These are phyloP conservation scores for Cyberlindnera maritima DNA, from an alignment of 805 yeast genomes.

Conservation along the genomic window DNA sequence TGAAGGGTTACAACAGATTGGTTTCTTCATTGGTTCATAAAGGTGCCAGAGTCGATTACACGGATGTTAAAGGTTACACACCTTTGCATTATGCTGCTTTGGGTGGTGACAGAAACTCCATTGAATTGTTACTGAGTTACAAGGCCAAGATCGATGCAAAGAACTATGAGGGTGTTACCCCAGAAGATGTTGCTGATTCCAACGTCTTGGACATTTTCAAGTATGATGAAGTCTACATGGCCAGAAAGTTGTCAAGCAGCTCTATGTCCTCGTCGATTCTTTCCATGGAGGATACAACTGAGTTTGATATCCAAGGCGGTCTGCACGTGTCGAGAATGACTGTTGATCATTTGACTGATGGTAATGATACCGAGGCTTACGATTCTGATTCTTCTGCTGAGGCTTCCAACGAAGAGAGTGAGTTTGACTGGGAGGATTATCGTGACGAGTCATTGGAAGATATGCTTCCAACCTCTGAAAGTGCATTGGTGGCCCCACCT, in stretches of 20 bases:
- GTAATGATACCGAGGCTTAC: slow-evolving; percentile 24
- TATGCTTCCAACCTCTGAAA: neutral
- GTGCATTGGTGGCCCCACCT: neutral
- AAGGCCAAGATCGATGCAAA: slow-evolving; percentile 56
- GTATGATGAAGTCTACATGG: slow-evolving; percentile 12
- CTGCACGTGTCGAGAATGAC: slow-evolving; percentile 35
- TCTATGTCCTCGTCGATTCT: slow-evolving; percentile 30
- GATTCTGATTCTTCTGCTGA: slow-evolving; percentile 21
- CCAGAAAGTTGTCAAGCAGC: slow-evolving; percentile 26
- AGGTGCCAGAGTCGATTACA: slow-evolving; percentile 66
- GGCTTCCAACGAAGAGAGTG: slow-evolving; percentile 30
- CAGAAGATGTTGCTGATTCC: slow-evolving; percentile 40
- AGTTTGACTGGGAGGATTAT: slow-evolving; percentile 22
- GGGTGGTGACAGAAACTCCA: slow-evolving; percentile 66
- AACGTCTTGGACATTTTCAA: slow-evolving; percentile 33
- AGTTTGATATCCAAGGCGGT: slow-evolving; percentile 26
- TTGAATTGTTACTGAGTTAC: slow-evolving; percentile 57
- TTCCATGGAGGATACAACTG: slow-evolving; percentile 29
- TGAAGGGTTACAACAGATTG: slow-evolving; percentile 66
- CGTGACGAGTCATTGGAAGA: neutral
- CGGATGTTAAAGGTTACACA: slow-evolving; percentile 78
- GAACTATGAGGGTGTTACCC: slow-evolving; percentile 48
- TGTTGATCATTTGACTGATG: slow-evolving; percentile 29
- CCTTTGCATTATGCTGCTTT: slow-evolving; percentile 87
- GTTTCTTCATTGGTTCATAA: slow-evolving; percentile 60